A percentile compares a stretch with the other conserved stretches of the same genome.
Evolutionary conservation across 2,329 filamentous ascomycete genomes (phyloP).

Genomic region (Sporothrix brasiliensis): DNA sequence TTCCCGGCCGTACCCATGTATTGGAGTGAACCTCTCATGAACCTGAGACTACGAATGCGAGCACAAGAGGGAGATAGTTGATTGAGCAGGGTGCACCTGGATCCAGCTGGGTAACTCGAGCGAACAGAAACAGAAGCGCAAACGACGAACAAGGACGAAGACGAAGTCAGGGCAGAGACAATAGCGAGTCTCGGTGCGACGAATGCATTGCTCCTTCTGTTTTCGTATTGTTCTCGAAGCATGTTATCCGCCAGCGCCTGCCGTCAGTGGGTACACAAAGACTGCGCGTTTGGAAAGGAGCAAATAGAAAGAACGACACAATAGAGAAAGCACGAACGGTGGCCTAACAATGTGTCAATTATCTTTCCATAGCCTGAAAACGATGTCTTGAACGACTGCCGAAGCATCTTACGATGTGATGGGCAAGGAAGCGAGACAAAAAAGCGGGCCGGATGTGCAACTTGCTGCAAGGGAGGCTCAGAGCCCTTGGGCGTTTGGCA

Average conservation of each 20-base stretch:
- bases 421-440: slow-evolving; percentile 14
- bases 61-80: not conserved
- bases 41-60: not conserved
- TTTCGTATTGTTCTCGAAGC: slow-evolving; percentile 25
- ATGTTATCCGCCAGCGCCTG: not conserved
- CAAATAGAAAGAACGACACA: not conserved
- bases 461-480: slow-evolving; percentile 24
- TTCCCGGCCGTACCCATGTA: slow-evolving; percentile 10
- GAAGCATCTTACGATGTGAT: slow-evolving; percentile 1
- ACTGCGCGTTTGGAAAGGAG: not conserved
- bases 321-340: not conserved
- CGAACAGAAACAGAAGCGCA: not conserved
- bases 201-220: not conserved
- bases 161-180: slow-evolving; percentile 8
- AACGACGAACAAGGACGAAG: not conserved
- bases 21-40: not conserved
- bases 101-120: not conserved
- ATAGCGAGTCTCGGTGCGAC: slow-evolving; percentile 18
- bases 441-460: slow-evolving; percentile 16
- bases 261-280: slow-evolving; percentile 8
- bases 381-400: slow-evolving; percentile 5
- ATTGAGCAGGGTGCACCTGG: not conserved
- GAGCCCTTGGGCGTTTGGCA: not conserved
- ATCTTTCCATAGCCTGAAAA: not conserved
- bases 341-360: slow-evolving; percentile 1